Conservation (phyloP, 108 stramenopile genomes). For the Cylindrotheca closterium region DNA sequence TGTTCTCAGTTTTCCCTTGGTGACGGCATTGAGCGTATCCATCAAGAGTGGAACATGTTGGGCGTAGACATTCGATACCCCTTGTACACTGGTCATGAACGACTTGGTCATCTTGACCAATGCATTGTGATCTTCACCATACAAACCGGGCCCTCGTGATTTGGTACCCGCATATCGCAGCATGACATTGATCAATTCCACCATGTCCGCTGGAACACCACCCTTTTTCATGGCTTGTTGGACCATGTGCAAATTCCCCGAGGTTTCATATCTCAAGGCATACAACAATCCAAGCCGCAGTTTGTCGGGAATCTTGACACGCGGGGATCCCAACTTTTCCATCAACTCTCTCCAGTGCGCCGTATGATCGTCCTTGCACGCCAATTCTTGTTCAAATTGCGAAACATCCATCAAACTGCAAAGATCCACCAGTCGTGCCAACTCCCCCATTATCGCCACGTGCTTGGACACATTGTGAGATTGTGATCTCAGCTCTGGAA, state of each 20-base stretch:
- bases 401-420: conserved; percentile 96
- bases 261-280: conserved; percentile 94
- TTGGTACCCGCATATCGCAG: conserved; percentile 86
- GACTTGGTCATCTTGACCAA: conserved; percentile 90
- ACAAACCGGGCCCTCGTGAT: conserved; percentile 89
- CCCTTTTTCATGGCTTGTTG: conserved; percentile 87
- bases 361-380: conserved; percentile 91
- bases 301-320: conserved; percentile 92
- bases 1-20: conserved; percentile 85
- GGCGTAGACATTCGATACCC: conserved; percentile 96
- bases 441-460: conserved; percentile 97
- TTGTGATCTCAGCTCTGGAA: conserved; percentile 89
- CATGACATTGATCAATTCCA: conserved; percentile 92
- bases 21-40: conserved; percentile 81
- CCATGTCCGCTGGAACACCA: conserved; percentile 87
- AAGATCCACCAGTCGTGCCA: conserved; percentile 91
- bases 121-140: conserved; percentile 68
- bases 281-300: conserved; percentile 95
- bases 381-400: conserved; percentile 98
- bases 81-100: conserved; percentile 94
- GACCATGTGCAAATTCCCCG: conserved; percentile 74
- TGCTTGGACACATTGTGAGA: conserved; percentile 93
- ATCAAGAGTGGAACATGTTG: conserved; percentile 95
- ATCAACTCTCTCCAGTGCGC: conserved; percentile 88
- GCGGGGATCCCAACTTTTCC: conserved; percentile 76